Evolutionary conservation across 208 protist species (phyloP), one percentile per base, ranked within the genome.

Genomic region (Strigomonas oncopelti): DNA sequence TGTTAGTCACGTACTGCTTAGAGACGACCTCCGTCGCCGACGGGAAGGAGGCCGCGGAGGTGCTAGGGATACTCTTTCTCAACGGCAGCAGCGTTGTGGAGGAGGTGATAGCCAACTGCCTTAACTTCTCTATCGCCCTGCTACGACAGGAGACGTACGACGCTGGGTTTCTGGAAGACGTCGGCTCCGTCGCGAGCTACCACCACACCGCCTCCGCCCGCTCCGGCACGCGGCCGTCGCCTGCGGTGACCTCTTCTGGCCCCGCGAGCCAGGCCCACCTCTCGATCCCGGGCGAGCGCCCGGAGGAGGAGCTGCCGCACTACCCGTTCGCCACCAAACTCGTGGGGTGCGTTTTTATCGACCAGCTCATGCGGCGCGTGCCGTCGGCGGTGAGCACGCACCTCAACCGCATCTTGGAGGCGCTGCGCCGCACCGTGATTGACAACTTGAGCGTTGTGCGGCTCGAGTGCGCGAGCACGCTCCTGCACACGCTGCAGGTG

Each of bases 61-160:
- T 93, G 63, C 94, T 88, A 87, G 91, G 91, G 0, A 71, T 80
- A 11, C 63, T 94, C 51, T 75, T 96, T 38, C 82, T 81, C 64
- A 90, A 81, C 58, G 85, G 85, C 48, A 85, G 78, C 53, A 92
- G 79, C 60, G 79, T 91, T n/a, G 77, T 76, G 0, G 87, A 92
- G 61, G 79, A 77, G 14, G 89, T 93, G 67, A 83, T 89, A 27
- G 71, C 73, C 28, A 83, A 83, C 56, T 84, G 78, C 60, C 77
- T 96, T 45, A 61, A 81, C 5, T 83, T 73, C 57, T 90, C 79
- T 38, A 71, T 92, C 8, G 65, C 68, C 0, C 54, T 90, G 32
- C 79, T 95, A 16, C 73, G 72, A 54, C 63, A 73, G 34, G 46
- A 61, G 2, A 76, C 63, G 20, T 74, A 81, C 55, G 80, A 86